These are phyloP conservation scores for Leucosporidium creatinivorum DNA, from an alignment of 768 basidiomycete genomes.

Conservation along the genomic window DNA sequence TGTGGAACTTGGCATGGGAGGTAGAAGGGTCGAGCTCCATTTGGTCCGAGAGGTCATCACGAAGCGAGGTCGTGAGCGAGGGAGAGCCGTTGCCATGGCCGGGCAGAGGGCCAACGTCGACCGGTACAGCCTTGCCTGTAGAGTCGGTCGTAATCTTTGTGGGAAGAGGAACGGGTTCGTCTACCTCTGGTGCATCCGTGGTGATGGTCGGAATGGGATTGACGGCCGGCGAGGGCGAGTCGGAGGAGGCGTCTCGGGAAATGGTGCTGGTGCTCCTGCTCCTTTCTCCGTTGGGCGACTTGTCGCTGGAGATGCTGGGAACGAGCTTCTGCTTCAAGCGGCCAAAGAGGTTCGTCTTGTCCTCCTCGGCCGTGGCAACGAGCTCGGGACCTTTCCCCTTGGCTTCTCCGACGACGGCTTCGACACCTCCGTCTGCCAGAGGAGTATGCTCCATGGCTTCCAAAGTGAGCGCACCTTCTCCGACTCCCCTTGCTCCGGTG, in stretches of 20 bases:
- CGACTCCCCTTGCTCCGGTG: too few species aligned
- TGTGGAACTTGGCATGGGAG: constrained; percentile 88
- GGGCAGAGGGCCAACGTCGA: neutral
- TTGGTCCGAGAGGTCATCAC: neutral
- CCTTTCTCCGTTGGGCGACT: neutral
- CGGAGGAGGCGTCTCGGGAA: neutral
- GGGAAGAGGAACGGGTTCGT: neutral
- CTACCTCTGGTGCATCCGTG: neutral
- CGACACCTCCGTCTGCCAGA: neutral
- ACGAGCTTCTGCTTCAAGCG: neutral
- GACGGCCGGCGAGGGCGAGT: neutral
- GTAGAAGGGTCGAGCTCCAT: constrained; percentile 1
- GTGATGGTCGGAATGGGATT: too few species aligned
- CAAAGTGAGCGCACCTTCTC: neutral
- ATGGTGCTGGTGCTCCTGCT: neutral
- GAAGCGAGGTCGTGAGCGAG: neutral
- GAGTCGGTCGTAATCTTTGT: neutral
- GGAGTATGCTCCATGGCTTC: neutral
- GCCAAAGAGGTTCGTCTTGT: neutral
- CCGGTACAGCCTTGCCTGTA: neutral
- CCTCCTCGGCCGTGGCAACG: neutral
- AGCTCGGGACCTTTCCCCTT: neutral
- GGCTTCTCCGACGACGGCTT: neutral
- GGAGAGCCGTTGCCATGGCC: neutral
- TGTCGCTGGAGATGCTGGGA: neutral